Percentiles rank a stretch among this genome's conserved stretches.
Evolutionary conservation across 768 basidiomycete genomes (phyloP).

Genomic region (Hortiboletus campestris): DNA sequence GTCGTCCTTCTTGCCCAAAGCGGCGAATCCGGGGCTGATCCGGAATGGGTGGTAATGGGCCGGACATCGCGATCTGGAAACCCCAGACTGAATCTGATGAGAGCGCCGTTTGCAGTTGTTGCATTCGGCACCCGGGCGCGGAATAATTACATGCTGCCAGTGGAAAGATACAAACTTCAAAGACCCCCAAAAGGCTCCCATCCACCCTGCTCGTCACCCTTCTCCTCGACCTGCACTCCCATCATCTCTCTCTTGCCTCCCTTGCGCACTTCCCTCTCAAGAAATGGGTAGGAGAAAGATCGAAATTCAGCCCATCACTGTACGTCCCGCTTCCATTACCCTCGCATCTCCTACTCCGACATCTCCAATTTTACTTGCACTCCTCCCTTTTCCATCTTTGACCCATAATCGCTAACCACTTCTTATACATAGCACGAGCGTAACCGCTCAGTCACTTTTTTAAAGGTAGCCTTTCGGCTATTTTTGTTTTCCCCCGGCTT

Average conservation of each 20-base stretch:
- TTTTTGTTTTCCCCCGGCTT: conserved; percentile 49
- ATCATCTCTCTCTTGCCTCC: conserved; percentile 13
- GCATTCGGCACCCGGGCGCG: conserved; percentile 38
- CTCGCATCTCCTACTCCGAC: conserved; percentile 14
- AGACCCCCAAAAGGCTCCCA: conserved; percentile 35
- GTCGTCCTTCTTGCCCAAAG: neutral
- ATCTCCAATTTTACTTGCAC: conserved; percentile 32
- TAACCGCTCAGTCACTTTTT: conserved; percentile 87
- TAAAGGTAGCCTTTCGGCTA: conserved; percentile 73
- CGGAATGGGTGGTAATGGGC: conserved; percentile 13
- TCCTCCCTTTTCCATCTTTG: conserved; percentile 31
- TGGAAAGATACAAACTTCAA: conserved; percentile 35
- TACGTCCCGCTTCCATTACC: conserved; percentile 39
- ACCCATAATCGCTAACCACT: conserved; percentile 30
- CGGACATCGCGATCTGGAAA: conserved; percentile 16
- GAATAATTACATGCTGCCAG: conserved; percentile 38
- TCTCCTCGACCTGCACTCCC: conserved; percentile 20
- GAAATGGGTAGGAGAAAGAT: conserved; percentile 77
- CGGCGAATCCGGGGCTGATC: conserved; percentile 30
- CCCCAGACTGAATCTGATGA: conserved; percentile 31
- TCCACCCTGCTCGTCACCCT: conserved; percentile 21
- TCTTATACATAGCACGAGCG: conserved; percentile 77
- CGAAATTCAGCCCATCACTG: conserved; percentile 78
- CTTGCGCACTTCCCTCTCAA: neutral
- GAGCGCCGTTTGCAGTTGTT: conserved; percentile 38